Evolutionary conservation across 1,284 basidiomycete genomes (phyloP).

Genomic region (Fistulina hepatica): DNA sequence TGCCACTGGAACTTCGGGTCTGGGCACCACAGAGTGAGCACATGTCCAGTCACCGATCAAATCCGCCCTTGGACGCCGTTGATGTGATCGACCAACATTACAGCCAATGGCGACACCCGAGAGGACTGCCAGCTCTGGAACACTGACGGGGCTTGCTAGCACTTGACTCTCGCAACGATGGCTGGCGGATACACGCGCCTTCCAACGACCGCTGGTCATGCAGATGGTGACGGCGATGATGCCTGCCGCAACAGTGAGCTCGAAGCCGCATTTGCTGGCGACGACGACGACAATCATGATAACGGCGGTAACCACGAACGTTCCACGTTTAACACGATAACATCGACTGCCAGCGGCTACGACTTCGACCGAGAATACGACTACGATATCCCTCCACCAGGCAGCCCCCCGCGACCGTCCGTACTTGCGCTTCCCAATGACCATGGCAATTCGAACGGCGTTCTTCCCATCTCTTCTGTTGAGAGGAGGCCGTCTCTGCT

Average conservation of each 20-base stretch:
- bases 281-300: slow-evolving; percentile 14
- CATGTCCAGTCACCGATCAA: no score
- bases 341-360: slow-evolving; percentile 37
- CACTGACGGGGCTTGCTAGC: no score
- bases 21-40: no score
- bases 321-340: slow-evolving; percentile 8
- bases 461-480: slow-evolving; percentile 46
- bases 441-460: slow-evolving; percentile 73
- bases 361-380: slow-evolving; percentile 80
- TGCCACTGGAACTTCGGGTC: no score
- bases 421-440: slow-evolving; percentile 53
- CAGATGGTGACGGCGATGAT: background rate
- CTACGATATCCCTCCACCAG: slow-evolving; percentile 64
- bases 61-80: no score
- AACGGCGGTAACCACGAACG: background rate
- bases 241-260: slow-evolving; percentile 10
- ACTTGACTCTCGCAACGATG: no score
- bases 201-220: background rate
- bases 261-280: slow-evolving; percentile 12
- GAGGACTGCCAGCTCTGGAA: no score
- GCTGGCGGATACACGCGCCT: slow-evolving; percentile 6
- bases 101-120: no score
- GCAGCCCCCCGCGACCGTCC: slow-evolving; percentile 64
- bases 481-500: no score
- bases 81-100: no score